Evolutionary conservation across 176 grass and related monocot genomes (phyloP), one percentile per base, ranked within the genome.

Genomic region (Oropetium thomaeum): DNA sequence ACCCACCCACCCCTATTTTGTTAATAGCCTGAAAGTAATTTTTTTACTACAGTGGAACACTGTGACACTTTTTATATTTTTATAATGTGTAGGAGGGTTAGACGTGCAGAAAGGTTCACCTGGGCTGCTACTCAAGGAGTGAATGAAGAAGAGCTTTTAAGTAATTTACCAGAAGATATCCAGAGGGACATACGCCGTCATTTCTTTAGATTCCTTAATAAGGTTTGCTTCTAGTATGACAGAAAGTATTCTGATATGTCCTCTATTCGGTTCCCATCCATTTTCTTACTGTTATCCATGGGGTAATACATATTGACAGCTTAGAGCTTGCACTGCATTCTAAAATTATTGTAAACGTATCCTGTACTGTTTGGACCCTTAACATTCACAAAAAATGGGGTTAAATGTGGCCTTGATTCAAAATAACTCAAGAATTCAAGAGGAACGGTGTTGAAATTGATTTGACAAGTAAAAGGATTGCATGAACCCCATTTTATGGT

Each of bases 81-180:
- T 20, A 68, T 77, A 74, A 59, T 87, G 29, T 92, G 20, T 71
- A 98, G 96, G 89, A 86, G 85, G 82, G 86, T 98, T 59, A 92
- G 84, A 66, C 89, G 77, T 29, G 91, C 96, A 55, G 96, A 98
- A 83, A 91, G 96, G 81, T 94, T 94, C 82, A 94, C 70, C 76
- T 94, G 96, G 96, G 96, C 89, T 53, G 96, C 96, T 58, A 98
- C 96, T 61, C 96, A 81, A 81, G 96, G 96, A 58, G 89, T 92
- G 70, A 90, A 98, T 62, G 96, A 98, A 88, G 91, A 94, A 62
- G 75, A 98, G 55, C 83, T 98, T 70, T 64, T 98, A 59, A 79
- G 69, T 51, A 94, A 98, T 79, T 86, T 98, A 79, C 96, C 96
- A 40, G 96, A 98, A 90, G 96, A 98, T 65, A 92, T 98, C 71